Evolutionary conservation across 1,139 yeast species (phyloP), one percentile per base, ranked within the genome.

Genomic region (Candida smagusa): DNA sequence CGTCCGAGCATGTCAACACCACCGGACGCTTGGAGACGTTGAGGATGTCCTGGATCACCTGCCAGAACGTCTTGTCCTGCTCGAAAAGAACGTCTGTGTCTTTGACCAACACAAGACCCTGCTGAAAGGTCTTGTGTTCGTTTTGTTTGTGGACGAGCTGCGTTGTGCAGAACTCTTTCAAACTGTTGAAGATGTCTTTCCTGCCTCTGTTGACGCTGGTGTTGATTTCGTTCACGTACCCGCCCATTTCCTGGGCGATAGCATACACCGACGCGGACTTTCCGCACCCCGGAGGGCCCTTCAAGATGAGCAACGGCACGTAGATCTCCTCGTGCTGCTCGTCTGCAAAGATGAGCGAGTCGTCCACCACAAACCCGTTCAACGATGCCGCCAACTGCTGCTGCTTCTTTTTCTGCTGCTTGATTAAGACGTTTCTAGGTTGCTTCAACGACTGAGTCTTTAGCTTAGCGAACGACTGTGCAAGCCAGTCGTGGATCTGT

Each of bases 71-170:
- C 46, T 73, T 76, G 48, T 89, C 96, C 35, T 80, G 85, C 42
- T 84, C 92, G 51, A 84, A 88, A 22, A 90, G 58, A 9, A 87
- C 67, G 56, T 92, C 96, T 22, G 86, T 90, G 49, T 92, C 97
- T 50, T 90, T 97, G 38, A 92, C 69, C 27, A 92, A 59, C 3
- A 92, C 81, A 7, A 89, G 63, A 5, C 92, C 89, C 39, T 78
- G 74, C 43, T 78, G 81, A 36, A 72, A 75, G 38, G 64, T 61
- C 35, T 61, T 56, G 6, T 55, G 58, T 26, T 56, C 63, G 12
- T 39, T 44, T 31, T 49, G 52, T 30, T 54, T 49, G 52, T 84
- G 88, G 0, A 92, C 92, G 35, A 85, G 65, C 43, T 88, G 92
- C 0, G 95, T 84, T 3, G 96, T 90, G 40, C 94, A 81, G 40